phyloP scores from a whole-genome alignment of 2,329 filamentous ascomycete genomes.

The Claviceps humidiphila region DNA sequence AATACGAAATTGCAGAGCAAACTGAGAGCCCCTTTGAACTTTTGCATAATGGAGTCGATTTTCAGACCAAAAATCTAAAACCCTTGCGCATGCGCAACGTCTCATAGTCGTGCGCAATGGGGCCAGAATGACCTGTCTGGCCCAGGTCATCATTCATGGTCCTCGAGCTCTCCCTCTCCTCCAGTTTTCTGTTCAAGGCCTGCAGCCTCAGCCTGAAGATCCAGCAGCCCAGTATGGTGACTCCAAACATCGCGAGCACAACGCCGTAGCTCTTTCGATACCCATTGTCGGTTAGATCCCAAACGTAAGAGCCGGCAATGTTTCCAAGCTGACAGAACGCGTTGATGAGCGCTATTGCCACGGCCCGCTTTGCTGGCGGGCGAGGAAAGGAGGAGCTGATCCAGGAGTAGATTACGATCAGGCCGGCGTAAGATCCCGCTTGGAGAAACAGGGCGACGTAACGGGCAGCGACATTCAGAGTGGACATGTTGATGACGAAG shows the following conservation, averaged over 20 bases:
- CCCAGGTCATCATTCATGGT: not conserved
- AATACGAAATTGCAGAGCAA: too few relatives aligned
- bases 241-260: constrained; percentile 49
- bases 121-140: not conserved
- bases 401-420: constrained; percentile 46
- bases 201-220: constrained; percentile 33
- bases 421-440: constrained; percentile 42
- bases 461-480: constrained; percentile 39
- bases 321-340: constrained; percentile 44
- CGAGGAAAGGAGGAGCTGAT: constrained; percentile 44
- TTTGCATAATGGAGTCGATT: constrained; percentile 7
- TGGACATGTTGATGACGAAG: constrained; percentile 48
- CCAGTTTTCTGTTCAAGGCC: constrained; percentile 34
- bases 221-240: constrained; percentile 40
- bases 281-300: constrained; percentile 44
- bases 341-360: constrained; percentile 48
- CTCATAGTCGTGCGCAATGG: not conserved
- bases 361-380: constrained; percentile 46
- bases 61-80: constrained; percentile 3
- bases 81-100: constrained; percentile 5
- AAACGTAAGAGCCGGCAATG: constrained; percentile 49
- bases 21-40: too few relatives aligned
- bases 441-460: constrained; percentile 49
- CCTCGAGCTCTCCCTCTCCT: constrained; percentile 21
- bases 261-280: constrained; percentile 53